Evolutionary conservation across 176 grass and related monocot species (phyloP), one percentile per base, ranked within the genome.

Genomic region (Pontederia paniculata): DNA sequence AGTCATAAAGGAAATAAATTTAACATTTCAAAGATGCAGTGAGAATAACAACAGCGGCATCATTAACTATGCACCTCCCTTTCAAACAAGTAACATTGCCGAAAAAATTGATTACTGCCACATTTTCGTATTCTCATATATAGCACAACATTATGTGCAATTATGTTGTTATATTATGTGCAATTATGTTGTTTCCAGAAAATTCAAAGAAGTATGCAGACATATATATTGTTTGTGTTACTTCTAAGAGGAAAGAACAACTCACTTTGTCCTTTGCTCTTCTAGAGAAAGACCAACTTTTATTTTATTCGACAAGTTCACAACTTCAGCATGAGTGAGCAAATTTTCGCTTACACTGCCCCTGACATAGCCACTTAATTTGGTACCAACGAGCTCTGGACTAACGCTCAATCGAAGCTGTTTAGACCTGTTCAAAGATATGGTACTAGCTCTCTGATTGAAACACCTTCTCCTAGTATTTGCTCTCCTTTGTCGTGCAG

Each of bases 301-400:
- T 67, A 98, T 91, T 84, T 91, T 98, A 77, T 84, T 88, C 53
- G 85, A 91, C 28, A 98, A 78, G 19, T 90, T 77, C 37, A 98
- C 63, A 60, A 98, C 93, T 61, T 98, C 83, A 65, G 80, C 79
- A 72, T 98, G 93, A 66, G 77, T 88, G 60, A 98, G 80, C 53
- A 98, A 77, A 37, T 84, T 78, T 72, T 88, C 77, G 66, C 86
- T 78, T 23, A 91, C 75, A 50, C 70, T 77, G 21, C 93, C 86
- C 65, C 78, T 50, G 21, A 98, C 76, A 74, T 98, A 91, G 25
- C 85, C 82, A 10, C 86, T 79, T 44, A 74, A 80, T 16, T 78
- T 62, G 52, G 65, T 77, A 58, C 79, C 75, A 21, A 91, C 57
- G 68, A 91, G 52, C 68, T 98, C 86, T 18, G 86, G 93, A 61